Evolutionary conservation across 2,329 filamentous ascomycete genomes (phyloP).

Genomic region (Leptographium lundbergii): DNA sequence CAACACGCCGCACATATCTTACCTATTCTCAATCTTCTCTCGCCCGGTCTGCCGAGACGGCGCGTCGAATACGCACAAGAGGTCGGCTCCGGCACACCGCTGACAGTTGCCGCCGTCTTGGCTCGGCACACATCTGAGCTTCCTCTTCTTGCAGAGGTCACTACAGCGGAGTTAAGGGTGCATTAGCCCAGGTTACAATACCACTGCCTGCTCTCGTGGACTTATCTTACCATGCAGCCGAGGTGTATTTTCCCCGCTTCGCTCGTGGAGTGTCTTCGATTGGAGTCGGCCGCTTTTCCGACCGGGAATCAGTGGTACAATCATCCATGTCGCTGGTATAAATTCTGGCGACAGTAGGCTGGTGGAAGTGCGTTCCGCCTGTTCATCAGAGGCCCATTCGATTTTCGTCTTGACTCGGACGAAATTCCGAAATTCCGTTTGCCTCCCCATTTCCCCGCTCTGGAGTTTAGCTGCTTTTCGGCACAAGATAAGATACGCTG

Average conservation of each 20-base stretch:
- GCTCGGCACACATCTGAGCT: conserved; percentile 24
- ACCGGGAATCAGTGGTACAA: not conserved
- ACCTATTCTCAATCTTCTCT: not conserved
- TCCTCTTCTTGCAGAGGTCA: conserved; percentile 24
- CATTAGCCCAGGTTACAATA: not conserved
- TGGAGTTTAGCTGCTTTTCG: too few species aligned
- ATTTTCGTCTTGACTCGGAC: not conserved
- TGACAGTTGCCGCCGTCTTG: not conserved
- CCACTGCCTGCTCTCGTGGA: not conserved
- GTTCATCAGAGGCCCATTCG: not conserved
- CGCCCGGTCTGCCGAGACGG: conserved; percentile 6
- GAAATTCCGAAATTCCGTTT: not conserved
- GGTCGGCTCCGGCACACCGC: not conserved
- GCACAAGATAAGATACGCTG: too few species aligned
- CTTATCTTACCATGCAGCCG: not conserved
- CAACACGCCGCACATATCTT: not conserved
- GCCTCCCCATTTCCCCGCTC: not conserved
- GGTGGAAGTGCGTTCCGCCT: not conserved
- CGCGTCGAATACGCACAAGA: conserved; percentile 14
- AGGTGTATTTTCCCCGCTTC: not conserved
- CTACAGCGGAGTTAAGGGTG: not conserved
- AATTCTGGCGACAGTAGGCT: too few species aligned
- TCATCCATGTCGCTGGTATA: not conserved
- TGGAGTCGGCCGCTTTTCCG: not conserved
- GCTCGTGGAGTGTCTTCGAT: not conserved